Evolutionary conservation across 139 green algal genomes (phyloP), one percentile per base, ranked within the genome.

Genomic region (Marvania coccoides): DNA sequence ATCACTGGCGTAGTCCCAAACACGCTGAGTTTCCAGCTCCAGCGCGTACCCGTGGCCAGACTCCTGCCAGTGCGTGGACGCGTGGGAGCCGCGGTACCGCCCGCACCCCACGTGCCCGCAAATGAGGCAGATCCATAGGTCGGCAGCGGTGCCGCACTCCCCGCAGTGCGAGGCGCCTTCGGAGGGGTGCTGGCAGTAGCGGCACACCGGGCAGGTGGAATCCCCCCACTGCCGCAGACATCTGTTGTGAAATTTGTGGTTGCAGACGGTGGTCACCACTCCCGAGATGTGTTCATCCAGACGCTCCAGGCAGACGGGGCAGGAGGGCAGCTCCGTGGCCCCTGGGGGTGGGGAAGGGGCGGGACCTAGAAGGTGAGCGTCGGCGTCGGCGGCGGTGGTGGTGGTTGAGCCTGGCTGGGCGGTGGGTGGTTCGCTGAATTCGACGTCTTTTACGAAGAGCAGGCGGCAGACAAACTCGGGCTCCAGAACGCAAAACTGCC

Each of bases 41-140:
- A 99, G 76, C 0, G 92, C 85, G 69, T 98, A 99, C 63, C 82
- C 93, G 79, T 98, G 94, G 5, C 77, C 64, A 24, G 71, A 86
- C 24, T 85, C 67, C 61, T 86, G 47, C 81, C 84, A 98, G 82
- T 99, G 94, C 47, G 83, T 74, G 10, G 75, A 72, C 0, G 91
- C 90, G 67, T 98, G 92, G 2, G 80, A 85, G n/a, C 71, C 67
- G 30, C 69, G 74, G 77, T 96, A 96, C 33, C 94, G 78, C 6
- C 91, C 90, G 59, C 92, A 98, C 24, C 94, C 94, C 13, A 98
- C 82, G 71, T 96, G 83, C 19, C 94, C 94, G 76, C 94, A 99
- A 42, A 99, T 97, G 33, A 99, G 81, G 72, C 94, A 99, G 45
- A 98, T 97, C 94, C 94, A 99, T 42, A 98, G 77, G 70, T 96